Evolutionary conservation across 2,329 filamentous ascomycete genomes (phyloP).

Genomic region (Shiraia bambusicola): DNA sequence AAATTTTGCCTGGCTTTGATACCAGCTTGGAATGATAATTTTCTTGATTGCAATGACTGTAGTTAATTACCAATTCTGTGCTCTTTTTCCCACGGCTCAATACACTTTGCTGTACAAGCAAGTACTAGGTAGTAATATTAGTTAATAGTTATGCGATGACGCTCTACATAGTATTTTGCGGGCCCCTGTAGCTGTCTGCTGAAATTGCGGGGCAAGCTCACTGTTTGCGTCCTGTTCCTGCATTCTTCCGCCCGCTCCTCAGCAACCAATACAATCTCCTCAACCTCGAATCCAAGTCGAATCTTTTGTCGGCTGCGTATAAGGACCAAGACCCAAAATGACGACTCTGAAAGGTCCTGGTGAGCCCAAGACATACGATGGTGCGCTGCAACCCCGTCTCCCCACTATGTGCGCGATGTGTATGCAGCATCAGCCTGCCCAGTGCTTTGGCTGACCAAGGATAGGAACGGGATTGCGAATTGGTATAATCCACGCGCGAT

Average conservation of each 20-base stretch:
- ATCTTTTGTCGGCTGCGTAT: not conserved
- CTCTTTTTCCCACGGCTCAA: too few relatives aligned
- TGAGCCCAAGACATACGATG: slow-evolving; percentile 58
- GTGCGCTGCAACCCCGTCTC: slow-evolving; percentile 40
- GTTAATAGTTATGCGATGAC: slow-evolving; percentile 15
- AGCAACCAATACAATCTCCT: slow-evolving; percentile 6
- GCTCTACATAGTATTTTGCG: slow-evolving; percentile 13
- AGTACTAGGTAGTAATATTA: slow-evolving; percentile 2
- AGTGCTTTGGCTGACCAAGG: slow-evolving; percentile 7
- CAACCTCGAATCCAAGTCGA: not conserved
- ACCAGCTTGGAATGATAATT: slow-evolving; percentile 22
- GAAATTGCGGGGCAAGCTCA: slow-evolving; percentile 17
- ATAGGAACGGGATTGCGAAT: slow-evolving; percentile 69
- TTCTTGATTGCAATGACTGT: slow-evolving; percentile 2
- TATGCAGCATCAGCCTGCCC: not conserved
- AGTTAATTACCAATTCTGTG: not conserved
- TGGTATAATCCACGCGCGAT: slow-evolving; percentile 92
- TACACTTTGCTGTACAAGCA: not conserved
- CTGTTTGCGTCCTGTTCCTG: slow-evolving; percentile 22
- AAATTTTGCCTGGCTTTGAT: slow-evolving; percentile 13
- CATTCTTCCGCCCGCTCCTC: slow-evolving; percentile 24
- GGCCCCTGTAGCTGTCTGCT: slow-evolving; percentile 10
- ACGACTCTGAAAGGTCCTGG: slow-evolving; percentile 64
- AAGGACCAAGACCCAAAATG: slow-evolving; percentile 39
- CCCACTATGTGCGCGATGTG: not conserved